phyloP scores from a whole-genome alignment of 768 basidiomycete genomes.

The Suillus brevipes region DNA sequence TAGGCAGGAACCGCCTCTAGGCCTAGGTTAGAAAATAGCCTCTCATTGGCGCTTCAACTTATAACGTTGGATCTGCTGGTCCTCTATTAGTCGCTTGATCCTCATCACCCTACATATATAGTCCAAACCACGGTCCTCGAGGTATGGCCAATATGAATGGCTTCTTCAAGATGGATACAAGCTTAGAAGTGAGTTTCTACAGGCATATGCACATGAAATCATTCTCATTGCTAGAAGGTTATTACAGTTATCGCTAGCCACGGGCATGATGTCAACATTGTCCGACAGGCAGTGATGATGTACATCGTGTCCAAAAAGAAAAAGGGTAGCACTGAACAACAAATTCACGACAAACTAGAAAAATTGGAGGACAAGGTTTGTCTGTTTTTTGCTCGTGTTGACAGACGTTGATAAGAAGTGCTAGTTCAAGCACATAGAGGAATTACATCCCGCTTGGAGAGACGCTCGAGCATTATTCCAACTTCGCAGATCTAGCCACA shows the following conservation, averaged over 20 bases:
- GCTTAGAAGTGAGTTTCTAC: not conserved
- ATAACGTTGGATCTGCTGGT: not conserved
- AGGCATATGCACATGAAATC: not conserved
- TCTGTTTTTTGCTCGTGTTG: not conserved
- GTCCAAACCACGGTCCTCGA: not conserved
- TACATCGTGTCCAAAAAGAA: constrained; percentile 1
- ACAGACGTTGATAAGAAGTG: not conserved
- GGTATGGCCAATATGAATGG: not conserved
- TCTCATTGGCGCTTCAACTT: not conserved
- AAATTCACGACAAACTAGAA: not conserved
- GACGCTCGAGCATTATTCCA: constrained; percentile 2
- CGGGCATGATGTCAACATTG: not conserved
- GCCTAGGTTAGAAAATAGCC: not conserved
- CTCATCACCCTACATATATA: not conserved
- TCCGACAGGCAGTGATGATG: not conserved
- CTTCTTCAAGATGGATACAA: not conserved
- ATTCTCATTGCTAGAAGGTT: not conserved
- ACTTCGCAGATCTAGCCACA: not conserved
- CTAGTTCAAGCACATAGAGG: not conserved
- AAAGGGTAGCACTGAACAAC: not conserved
- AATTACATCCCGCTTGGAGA: not conserved
- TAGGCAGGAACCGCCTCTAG: not conserved
- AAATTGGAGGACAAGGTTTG: not conserved
- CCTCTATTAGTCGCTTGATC: no score
- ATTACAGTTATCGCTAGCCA: not conserved